A percentile compares a stretch with the other conserved stretches of the same genome.
Evolutionary conservation across 2,329 filamentous ascomycete genomes (phyloP).

Genomic region (Pochonia chlamydosporia): DNA sequence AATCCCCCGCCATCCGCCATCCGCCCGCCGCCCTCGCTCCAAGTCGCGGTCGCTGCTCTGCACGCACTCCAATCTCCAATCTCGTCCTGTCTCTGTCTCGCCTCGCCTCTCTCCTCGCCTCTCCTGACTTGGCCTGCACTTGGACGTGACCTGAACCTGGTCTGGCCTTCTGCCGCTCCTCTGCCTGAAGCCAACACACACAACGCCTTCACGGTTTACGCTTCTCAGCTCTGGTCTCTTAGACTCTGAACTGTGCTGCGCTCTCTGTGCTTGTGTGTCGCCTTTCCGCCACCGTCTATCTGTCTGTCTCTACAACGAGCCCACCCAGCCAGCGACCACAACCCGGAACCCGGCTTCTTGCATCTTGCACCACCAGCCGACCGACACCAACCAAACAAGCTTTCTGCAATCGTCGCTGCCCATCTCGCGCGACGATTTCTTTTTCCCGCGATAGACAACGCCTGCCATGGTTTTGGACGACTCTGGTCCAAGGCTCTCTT

Average conservation of each 20-base stretch:
- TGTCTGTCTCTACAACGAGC: background rate
- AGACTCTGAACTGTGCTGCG: too few relatives aligned
- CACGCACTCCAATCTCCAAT: too few relatives aligned
- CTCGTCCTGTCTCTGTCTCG: too few relatives aligned
- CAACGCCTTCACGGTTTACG: too few relatives aligned
- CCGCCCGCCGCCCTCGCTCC: background rate
- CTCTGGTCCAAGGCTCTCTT: constrained; percentile 29
- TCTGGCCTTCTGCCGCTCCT: too few relatives aligned
- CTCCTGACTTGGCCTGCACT: too few relatives aligned
- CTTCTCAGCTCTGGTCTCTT: too few relatives aligned
- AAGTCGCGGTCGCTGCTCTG: too few relatives aligned
- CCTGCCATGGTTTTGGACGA: constrained; percentile 35
- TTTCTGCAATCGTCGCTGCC: background rate
- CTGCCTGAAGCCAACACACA: background rate
- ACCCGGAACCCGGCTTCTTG: background rate
- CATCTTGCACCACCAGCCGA: background rate
- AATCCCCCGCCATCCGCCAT: constrained; percentile 1
- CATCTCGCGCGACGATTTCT: background rate
- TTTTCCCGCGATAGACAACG: background rate
- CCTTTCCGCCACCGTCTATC: background rate
- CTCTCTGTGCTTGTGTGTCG: background rate
- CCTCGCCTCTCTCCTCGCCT: too few relatives aligned
- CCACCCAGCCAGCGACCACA: constrained; percentile 14
- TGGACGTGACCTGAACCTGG: too few relatives aligned
- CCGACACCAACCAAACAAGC: background rate